A percentile compares a stretch with the other conserved stretches of the same genome.
Evolutionary conservation across 805 yeast species (phyloP).

Genomic region (Diddensiella caesifluorescens): DNA sequence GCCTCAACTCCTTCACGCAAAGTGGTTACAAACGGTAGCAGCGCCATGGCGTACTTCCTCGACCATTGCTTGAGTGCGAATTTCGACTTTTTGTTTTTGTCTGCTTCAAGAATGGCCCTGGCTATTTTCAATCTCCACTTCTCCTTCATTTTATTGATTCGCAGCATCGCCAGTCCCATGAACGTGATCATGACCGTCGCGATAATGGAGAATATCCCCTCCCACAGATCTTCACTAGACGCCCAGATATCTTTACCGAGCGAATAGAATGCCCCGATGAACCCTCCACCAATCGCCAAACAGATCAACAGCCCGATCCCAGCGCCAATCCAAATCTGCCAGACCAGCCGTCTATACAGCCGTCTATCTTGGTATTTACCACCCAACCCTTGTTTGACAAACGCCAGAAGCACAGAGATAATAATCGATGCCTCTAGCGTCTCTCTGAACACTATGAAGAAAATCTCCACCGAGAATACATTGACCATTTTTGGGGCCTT

Average conservation of each 20-base stretch:
- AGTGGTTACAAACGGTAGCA: slow-evolving; percentile 85
- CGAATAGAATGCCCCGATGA: slow-evolving; percentile 88
- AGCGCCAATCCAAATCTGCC: slow-evolving; percentile 87
- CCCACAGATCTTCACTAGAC: slow-evolving; percentile 89
- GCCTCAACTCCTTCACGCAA: slow-evolving; percentile 97
- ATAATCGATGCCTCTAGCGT: slow-evolving; percentile 87
- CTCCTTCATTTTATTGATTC: slow-evolving; percentile 92
- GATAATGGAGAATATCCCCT: slow-evolving; percentile 86
- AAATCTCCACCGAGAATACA: slow-evolving; percentile 62
- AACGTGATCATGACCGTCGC: slow-evolving; percentile 84
- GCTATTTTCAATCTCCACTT: slow-evolving; percentile 97
- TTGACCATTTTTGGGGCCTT: slow-evolving; percentile 22
- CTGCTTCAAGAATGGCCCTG: slow-evolving; percentile 64
- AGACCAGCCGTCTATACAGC: slow-evolving; percentile 56
- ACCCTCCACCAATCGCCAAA: slow-evolving; percentile 82
- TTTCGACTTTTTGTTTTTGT: slow-evolving; percentile 36
- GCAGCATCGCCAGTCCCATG: slow-evolving; percentile 96
- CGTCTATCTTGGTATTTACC: slow-evolving; percentile 30
- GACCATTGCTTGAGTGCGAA: slow-evolving; percentile 39
- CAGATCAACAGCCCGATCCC: slow-evolving; percentile 68
- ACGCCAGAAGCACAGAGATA: slow-evolving; percentile 85
- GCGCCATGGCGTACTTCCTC: slow-evolving; percentile 79
- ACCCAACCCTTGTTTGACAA: slow-evolving; percentile 84
- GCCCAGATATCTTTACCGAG: slow-evolving; percentile 81
- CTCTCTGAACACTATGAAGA: slow-evolving; percentile 91